Evolutionary conservation across 225 moss, liverwort and hornwort species (phyloP), one percentile per base, ranked within the genome.

Genomic region (Ulota crispa): DNA sequence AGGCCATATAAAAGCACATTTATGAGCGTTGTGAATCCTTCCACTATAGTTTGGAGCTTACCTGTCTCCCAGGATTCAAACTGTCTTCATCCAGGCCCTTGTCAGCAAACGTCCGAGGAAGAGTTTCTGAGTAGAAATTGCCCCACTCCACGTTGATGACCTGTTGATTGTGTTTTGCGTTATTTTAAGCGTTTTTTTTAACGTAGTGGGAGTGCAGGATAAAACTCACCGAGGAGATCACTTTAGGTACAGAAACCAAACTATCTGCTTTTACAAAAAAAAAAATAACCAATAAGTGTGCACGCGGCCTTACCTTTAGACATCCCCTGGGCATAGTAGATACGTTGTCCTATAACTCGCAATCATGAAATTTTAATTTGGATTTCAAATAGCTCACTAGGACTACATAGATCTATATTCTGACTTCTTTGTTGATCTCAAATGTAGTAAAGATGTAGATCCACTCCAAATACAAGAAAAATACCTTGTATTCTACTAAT

Each of bases 111-210:
- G 87, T 91, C 28, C 91, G 67, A 69, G 91, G 91, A 73, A 91
- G 91, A 63, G 18, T 30, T 28, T 84, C 23, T 0, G 83, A 83
- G 75, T 60, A 84, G 78, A 91, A 91, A 79, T 91, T 91, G 32
- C 91, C 91, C 91, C 91, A 91, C 80, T 91, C 91, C 70, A 86
- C 60, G 39, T 91, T 91, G 20, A 91, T 62, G 2, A 91, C 86
- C 91, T 91, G 30, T 76, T 42, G 13, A 24, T 3, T 60, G 5
- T 1, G 2, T 8, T 41, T 41, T 39, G 3, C 10, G 1, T 55
- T 5, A 59, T 18, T 26, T 26, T 59, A 11, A 11, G 13, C 26
- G 13, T 26, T 59, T 59, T n/a, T 24, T 59, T 59, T 26, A 12
- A 60, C 4, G 12, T 4, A 24, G 9, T 24, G 24, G 0, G 57